Percentiles rank a stretch among this genome's conserved stretches.
Evolutionary conservation across 345 rosid species (phyloP).

Genomic region (Aquilaria yunnanensis): DNA sequence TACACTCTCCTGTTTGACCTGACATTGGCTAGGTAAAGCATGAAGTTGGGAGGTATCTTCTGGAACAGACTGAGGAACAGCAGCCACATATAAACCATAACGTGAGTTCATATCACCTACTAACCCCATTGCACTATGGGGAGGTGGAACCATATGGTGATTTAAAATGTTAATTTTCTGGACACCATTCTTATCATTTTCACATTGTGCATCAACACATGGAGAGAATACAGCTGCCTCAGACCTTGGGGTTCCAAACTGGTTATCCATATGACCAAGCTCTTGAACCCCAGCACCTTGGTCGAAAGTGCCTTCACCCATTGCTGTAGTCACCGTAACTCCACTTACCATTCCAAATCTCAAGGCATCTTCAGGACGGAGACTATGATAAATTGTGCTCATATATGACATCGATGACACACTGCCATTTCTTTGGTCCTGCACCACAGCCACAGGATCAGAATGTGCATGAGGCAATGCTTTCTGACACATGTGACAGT

Average conservation of each 20-base stretch:
- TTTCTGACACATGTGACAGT: constrained; percentile 54
- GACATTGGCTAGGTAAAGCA: constrained; percentile 18
- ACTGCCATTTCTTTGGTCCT: constrained; percentile 26
- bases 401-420: constrained; percentile 20
- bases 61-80: constrained; percentile 19
- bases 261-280: constrained; percentile 27
- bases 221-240: constrained; percentile 22
- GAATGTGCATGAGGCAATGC: constrained; percentile 70
- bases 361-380: constrained; percentile 28
- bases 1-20: constrained; percentile 25
- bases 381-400: constrained; percentile 39
- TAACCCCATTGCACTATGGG: constrained; percentile 18
- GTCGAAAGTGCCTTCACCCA: constrained; percentile 30
- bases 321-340: constrained; percentile 25
- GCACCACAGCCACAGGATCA: constrained; percentile 41
- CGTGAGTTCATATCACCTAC: constrained; percentile 23
- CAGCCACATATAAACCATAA: constrained; percentile 19
- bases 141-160: constrained; percentile 22
- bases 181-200: constrained; percentile 14
- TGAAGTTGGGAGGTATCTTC: constrained; percentile 28
- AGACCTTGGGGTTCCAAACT: constrained; percentile 22
- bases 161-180: constrained; percentile 25
- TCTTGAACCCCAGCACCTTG: constrained; percentile 28
- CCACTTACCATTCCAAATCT: constrained; percentile 21
- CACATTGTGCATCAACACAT: constrained; percentile 22